Base-by-base conservation (phyloP, 768 basidiomycete species). In the Porphyrellus cyaneotinctus region DNA sequence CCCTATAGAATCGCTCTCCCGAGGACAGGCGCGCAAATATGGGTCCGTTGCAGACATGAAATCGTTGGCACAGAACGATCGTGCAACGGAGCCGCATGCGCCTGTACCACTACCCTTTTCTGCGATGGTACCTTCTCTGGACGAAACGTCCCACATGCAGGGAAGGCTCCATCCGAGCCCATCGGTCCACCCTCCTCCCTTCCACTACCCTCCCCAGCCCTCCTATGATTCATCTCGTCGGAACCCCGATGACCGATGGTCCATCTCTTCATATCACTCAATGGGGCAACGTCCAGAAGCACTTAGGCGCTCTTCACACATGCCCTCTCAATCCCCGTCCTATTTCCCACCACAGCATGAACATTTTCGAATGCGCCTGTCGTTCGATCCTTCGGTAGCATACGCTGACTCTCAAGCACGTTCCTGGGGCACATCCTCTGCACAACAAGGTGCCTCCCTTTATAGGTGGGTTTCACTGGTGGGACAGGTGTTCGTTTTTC, bases 371-470 rank as follows among this genome's bases (percentile, higher is more conserved):
- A 50, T 46, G 42, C 65, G 51, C 28, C 11, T 76, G 53, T 49
- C 63, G 8, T 82, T 79, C 59, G 72, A 79, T 63, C 76, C 76
- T 24, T 75, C 73, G 10, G 56, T 77, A 42, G 82, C 82, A 14
- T 83, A 84, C 59, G 49, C 64, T 15, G 64, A 54, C 36, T 56
- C 53, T 26, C 54, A 53, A 43, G 56, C 55, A n/a, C 50, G 49
- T 43, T 17, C 32, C 47, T 38, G 26, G 52, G 32, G 36, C 26
- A 6, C 36, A 7, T 22, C 14, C 8, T 20, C 48, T 54, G 45
- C 54, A 23, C 61, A 58, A n/a, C 58, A 52, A 20, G 47, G 78
- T 2, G 56, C 72, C 15, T 71, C 78, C 3, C 75, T 87, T 28
- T 88, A 87, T 71, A 83, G 79, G 86, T 81, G 58, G 18, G 6